phyloP scores from a whole-genome alignment of 2,329 filamentous ascomycete genomes.

The Annulohypoxylon truncatum region DNA sequence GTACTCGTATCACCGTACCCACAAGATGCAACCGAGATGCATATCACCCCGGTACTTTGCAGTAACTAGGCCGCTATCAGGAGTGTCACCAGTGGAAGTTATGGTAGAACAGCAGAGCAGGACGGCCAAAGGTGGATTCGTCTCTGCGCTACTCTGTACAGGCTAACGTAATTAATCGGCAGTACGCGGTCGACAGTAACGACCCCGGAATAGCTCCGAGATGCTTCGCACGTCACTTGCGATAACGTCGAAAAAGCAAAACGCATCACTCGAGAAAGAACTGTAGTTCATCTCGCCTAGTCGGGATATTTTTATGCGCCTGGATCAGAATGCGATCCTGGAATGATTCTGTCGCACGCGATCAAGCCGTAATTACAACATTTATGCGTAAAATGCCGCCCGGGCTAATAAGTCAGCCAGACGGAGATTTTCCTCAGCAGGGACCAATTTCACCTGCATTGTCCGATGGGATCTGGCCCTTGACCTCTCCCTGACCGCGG shows the following conservation, averaged over 20 bases:
- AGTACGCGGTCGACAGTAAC: slow-evolving; percentile 14
- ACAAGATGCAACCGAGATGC: slow-evolving; percentile 40
- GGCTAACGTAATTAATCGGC: slow-evolving; percentile 30
- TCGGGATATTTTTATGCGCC: slow-evolving; percentile 51
- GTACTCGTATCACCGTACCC: slow-evolving; percentile 39
- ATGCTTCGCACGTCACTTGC: slow-evolving; percentile 27
- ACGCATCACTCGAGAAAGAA: slow-evolving; percentile 20
- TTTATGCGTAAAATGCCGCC: slow-evolving; percentile 50
- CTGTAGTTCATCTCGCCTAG: slow-evolving; percentile 48
- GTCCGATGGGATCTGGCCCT: slow-evolving; percentile 35
- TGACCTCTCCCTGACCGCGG: slow-evolving; percentile 32
- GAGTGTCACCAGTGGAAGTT: slow-evolving; percentile 32
- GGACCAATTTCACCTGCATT: slow-evolving; percentile 40
- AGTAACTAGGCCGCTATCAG: slow-evolving; percentile 22
- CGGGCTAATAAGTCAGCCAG: slow-evolving; percentile 44
- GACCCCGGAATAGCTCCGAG: slow-evolving; percentile 35
- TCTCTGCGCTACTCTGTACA: slow-evolving; percentile 28
- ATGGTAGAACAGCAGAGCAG: slow-evolving; percentile 34
- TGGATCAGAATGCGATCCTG: slow-evolving; percentile 49
- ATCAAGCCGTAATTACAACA: slow-evolving; percentile 44
- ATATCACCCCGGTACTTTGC: slow-evolving; percentile 31
- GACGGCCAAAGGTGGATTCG: slow-evolving; percentile 25
- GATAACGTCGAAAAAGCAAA: slow-evolving; percentile 21
- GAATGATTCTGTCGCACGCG: slow-evolving; percentile 43
- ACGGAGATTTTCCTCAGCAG: slow-evolving; percentile 45